A percentile compares a stretch with the other conserved stretches of the same genome.
phyloP scores from a whole-genome alignment of 345 rosid genomes.

The Salix arbutifolia region DNA sequence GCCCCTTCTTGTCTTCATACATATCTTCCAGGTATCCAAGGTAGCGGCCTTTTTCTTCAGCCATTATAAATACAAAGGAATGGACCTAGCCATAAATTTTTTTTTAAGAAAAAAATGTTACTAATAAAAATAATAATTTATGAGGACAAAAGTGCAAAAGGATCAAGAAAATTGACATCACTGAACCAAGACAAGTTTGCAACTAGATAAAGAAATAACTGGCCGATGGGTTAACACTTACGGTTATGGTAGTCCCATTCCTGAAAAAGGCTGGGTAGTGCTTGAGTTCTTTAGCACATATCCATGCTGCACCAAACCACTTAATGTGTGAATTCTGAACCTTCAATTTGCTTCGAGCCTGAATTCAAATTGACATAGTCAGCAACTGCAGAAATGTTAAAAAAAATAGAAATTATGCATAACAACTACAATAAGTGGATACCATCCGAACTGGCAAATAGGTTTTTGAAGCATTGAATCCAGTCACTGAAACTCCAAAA shows the following conservation, averaged over 20 bases:
- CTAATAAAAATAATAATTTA: slow-evolving; percentile 16
- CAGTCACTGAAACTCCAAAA: neutral
- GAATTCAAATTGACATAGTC: neutral
- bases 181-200: neutral
- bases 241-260: slow-evolving; percentile 75
- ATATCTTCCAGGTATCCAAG: slow-evolving; percentile 95
- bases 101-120: neutral
- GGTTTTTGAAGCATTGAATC: neutral
- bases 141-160: neutral
- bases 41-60: slow-evolving; percentile 69
- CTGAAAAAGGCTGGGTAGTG: slow-evolving; percentile 87
- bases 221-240: slow-evolving; percentile 27
- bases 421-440: neutral
- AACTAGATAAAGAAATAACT: neutral
- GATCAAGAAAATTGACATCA: neutral
- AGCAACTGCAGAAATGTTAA: neutral
- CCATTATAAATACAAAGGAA: slow-evolving; percentile 93
- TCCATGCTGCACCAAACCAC: slow-evolving; percentile 87
- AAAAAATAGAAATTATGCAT: neutral
- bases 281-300: slow-evolving; percentile 87
- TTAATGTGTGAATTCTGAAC: slow-evolving; percentile 62
- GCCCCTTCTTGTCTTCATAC: slow-evolving; percentile 96
- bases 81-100: slow-evolving; percentile 42
- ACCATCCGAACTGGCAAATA: neutral
- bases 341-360: slow-evolving; percentile 31